Base-by-base conservation (phyloP, 768 basidiomycete species). In the Kwoniella mangroviensis region DNA sequence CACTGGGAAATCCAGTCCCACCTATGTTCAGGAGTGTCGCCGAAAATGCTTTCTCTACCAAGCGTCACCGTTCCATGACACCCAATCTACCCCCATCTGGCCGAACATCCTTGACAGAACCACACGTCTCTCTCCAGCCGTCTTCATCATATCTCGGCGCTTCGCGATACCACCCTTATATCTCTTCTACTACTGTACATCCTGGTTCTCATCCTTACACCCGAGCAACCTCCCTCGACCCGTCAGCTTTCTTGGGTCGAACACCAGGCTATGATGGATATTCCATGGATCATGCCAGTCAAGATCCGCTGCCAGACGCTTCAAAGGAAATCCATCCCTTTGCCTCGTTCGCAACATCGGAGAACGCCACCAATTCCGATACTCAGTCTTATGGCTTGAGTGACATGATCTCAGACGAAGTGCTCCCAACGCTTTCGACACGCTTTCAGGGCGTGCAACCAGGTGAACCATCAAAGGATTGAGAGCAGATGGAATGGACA, bases 11-110 rank as follows among this genome's bases (percentile, higher is more conserved):
- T 42, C 41, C 59, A 49, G 45, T 49, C 45, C 45, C 45, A 17
- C 7, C 43, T 6, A 19, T 61, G 19, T 51, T 19, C 11, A 24
- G 26, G 0, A 9, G 17, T 12, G 12, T 65, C 56, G n/a, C 55
- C 49, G n/a, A 56, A 10, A 43, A 22, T 49, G 41, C 49, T 7
- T 11, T 41, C 21, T 15, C 52, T 13, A 22, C 49, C n/a, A 67
- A 67, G 28, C 64, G 72, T 42, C 69, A 73, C 43, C 64, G 72
- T n/a, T 73, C 72, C 7, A 73, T 73, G 72, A 73, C 72, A 12
- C 72, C 72, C 7, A 62, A 63, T 42, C 22, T 73, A 7, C 45
- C 49, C 41, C 62, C 43, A 6, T 21, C 67, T 7, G 62, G 67
- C 6, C 51, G 61, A n/a, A 40, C 68, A 28, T 15, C 53, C 19